Evolutionary conservation across 2,329 filamentous ascomycete species (phyloP).

Genomic region (Dactylellina sp.): DNA sequence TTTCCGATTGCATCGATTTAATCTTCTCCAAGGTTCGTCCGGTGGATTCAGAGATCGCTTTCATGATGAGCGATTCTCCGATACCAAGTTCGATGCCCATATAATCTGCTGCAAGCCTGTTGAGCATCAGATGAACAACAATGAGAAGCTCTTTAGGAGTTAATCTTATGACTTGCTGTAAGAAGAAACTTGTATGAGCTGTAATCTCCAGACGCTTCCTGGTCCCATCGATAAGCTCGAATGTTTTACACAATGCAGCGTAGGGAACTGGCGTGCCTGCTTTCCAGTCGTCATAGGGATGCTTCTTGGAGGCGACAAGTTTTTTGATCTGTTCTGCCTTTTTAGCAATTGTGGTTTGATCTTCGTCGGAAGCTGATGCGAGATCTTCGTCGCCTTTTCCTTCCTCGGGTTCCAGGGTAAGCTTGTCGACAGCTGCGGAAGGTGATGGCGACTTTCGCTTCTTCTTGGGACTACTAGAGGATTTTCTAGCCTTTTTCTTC

Average conservation of each 20-base stretch:
- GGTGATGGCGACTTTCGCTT: slow-evolving; percentile 60
- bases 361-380: slow-evolving; percentile 65
- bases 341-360: slow-evolving; percentile 71
- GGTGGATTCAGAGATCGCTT: slow-evolving; percentile 93
- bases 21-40: slow-evolving; percentile 88
- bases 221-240: slow-evolving; percentile 93
- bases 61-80: slow-evolving; percentile 98
- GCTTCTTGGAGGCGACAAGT: slow-evolving; percentile 82
- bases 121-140: slow-evolving; percentile 94
- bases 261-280: slow-evolving; percentile 90
- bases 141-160: slow-evolving; percentile 88
- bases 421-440: slow-evolving; percentile 59
- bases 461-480: slow-evolving; percentile 60
- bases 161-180: slow-evolving; percentile 91
- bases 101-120: slow-evolving; percentile 96
- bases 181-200: slow-evolving; percentile 87
- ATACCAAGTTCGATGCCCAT: slow-evolving; percentile 98
- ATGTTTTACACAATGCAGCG: slow-evolving; percentile 91
- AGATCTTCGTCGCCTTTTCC: slow-evolving; percentile 65
- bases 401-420: slow-evolving; percentile 65
- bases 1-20: slow-evolving; percentile 94
- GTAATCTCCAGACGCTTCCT: slow-evolving; percentile 89
- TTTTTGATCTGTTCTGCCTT: slow-evolving; percentile 81
- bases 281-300: slow-evolving; percentile 96
- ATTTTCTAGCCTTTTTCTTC: slow-evolving; percentile 60